Evolutionary conservation across 257 asterid species (phyloP).

Genomic region (Thymus quinquecostatus): DNA sequence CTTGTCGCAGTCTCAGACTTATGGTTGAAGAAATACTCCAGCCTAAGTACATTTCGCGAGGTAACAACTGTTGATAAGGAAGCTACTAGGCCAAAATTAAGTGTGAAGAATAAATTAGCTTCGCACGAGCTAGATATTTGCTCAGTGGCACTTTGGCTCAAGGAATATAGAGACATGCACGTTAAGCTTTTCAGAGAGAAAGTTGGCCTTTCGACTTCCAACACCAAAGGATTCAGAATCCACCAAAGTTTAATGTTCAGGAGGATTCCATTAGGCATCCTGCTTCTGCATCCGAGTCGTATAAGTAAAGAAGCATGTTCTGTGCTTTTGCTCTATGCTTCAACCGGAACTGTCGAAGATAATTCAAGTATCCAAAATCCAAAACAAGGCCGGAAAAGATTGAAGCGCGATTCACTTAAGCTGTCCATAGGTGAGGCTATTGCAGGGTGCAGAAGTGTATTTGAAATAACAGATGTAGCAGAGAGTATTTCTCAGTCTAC

Average conservation of each 20-base stretch:
- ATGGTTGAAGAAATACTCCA: slow-evolving; percentile 44
- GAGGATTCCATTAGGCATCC: slow-evolving; percentile 65
- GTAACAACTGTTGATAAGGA: slow-evolving; percentile 37
- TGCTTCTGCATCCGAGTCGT: slow-evolving; percentile 48
- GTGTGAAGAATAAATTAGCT: slow-evolving; percentile 31
- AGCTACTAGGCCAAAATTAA: slow-evolving; percentile 34
- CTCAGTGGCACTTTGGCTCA: slow-evolving; percentile 53
- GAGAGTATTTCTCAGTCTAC: slow-evolving; percentile 47
- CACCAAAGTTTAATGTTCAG: slow-evolving; percentile 49
- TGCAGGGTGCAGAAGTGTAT: slow-evolving; percentile 63
- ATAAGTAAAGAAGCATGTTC: slow-evolving; percentile 53
- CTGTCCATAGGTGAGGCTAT: slow-evolving; percentile 51
- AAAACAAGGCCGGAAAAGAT: slow-evolving; percentile 41
- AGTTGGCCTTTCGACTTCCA: slow-evolving; percentile 31
- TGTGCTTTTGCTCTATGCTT: slow-evolving; percentile 70
- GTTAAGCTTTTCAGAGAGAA: slow-evolving; percentile 30
- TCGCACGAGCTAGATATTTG: slow-evolving; percentile 37
- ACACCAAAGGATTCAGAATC: slow-evolving; percentile 31
- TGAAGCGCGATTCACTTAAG: slow-evolving; percentile 33
- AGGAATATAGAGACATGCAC: slow-evolving; percentile 49
- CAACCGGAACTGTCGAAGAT: slow-evolving; percentile 52
- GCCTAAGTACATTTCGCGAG: slow-evolving; percentile 35
- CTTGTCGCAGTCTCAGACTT: slow-evolving; percentile 48
- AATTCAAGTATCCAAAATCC: slow-evolving; percentile 36
- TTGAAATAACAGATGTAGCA: slow-evolving; percentile 56